Evolutionary conservation across 2,329 filamentous ascomycete genomes (phyloP).

Genomic region (Penicillium sp.): DNA sequence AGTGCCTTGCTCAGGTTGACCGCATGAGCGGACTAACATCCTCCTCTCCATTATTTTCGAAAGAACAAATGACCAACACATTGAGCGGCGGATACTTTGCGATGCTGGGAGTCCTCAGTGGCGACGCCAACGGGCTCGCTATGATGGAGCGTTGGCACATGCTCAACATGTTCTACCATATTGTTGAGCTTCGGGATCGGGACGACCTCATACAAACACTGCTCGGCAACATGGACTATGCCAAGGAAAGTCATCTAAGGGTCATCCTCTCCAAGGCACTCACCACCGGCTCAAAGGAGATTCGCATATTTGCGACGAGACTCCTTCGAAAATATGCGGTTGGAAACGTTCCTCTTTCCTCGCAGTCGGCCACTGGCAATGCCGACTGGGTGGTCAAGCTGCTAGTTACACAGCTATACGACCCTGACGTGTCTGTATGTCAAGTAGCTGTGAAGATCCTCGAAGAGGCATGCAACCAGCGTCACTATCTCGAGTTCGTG

Average conservation of each 20-base stretch:
- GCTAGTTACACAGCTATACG: constrained; percentile 92
- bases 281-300: constrained; percentile 80
- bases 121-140: constrained; percentile 69
- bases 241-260: constrained; percentile 74
- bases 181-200: constrained; percentile 80
- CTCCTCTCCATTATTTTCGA: constrained; percentile 81
- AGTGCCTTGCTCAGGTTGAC: constrained; percentile 91
- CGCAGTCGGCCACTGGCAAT: constrained; percentile 46
- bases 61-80: constrained; percentile 72
- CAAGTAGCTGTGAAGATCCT: constrained; percentile 93
- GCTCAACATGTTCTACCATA: constrained; percentile 99
- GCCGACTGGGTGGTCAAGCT: constrained; percentile 94
- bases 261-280: constrained; percentile 89
- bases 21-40: constrained; percentile 62
- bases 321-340: constrained; percentile 78
- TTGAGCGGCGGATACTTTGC: constrained; percentile 89
- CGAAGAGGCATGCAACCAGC: constrained; percentile 92
- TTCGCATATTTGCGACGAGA: constrained; percentile 81
- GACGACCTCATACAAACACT: constrained; percentile 85
- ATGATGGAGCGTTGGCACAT: constrained; percentile 95
- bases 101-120: constrained; percentile 78
- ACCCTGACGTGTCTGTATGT: constrained; percentile 93
- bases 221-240: constrained; percentile 85
- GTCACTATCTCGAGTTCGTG: constrained; percentile 83
- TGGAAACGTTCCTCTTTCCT: constrained; percentile 39